Evolutionary conservation across 768 basidiomycete genomes (phyloP).

Genomic region (Panaeolus papilionaceus): DNA sequence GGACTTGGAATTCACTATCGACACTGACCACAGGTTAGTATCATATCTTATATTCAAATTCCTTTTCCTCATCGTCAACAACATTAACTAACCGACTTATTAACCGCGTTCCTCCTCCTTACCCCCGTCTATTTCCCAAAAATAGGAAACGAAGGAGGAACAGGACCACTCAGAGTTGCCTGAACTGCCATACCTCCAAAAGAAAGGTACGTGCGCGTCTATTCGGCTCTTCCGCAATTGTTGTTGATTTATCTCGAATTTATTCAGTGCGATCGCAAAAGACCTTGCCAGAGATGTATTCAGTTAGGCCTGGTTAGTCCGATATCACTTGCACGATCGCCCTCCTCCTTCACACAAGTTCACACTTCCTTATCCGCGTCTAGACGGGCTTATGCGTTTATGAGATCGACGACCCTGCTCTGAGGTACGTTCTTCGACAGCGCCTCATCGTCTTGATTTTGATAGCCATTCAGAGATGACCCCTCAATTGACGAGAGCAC

Average conservation of each 20-base stretch:
- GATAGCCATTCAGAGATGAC: constrained; percentile 66
- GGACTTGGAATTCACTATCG: constrained; percentile 77
- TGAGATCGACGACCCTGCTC: constrained; percentile 89
- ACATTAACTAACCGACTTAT: constrained; percentile 52
- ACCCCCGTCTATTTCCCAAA: constrained; percentile 51
- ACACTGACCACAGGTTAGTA: constrained; percentile 69
- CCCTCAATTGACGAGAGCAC: constrained; percentile 89
- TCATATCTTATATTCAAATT: constrained; percentile 15
- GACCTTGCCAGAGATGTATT: constrained; percentile 91
- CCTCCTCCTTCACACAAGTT: constrained; percentile 18
- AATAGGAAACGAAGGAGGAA: constrained; percentile 86
- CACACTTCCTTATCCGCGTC: constrained; percentile 20
- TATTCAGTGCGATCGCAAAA: constrained; percentile 85
- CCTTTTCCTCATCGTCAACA: constrained; percentile 21
- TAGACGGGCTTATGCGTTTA: constrained; percentile 95
- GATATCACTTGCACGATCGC: constrained; percentile 18
- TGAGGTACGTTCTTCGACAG: constrained; percentile 54
- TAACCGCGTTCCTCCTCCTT: constrained; percentile 51
- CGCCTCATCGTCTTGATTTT: not conserved
- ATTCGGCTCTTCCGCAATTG: constrained; percentile 15
- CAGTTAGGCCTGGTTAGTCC: constrained; percentile 79
- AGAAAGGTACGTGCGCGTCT: constrained; percentile 66
- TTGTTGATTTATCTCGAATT: constrained; percentile 24
- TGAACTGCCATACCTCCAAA: constrained; percentile 94
- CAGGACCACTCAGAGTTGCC: constrained; percentile 87